Evolutionary conservation across 2,329 filamentous ascomycete species (phyloP).

Genomic region (Calonectria pauciramosa): DNA sequence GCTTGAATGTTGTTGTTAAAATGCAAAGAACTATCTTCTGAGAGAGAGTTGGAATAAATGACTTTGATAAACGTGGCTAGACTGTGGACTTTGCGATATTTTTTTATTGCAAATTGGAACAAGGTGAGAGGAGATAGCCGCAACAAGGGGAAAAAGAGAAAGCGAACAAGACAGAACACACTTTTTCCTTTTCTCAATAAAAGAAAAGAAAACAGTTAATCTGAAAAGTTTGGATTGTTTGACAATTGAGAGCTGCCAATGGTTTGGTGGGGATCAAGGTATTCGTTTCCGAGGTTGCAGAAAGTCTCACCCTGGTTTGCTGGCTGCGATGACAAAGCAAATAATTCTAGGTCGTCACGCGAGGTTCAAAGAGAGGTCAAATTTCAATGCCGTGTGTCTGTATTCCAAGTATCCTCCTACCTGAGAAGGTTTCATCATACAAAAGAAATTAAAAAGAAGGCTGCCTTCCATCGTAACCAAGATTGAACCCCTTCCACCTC

Average conservation of each 20-base stretch:
- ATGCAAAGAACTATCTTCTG: too few species aligned
- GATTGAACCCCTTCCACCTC: slow-evolving; percentile 14
- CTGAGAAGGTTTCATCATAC: slow-evolving; percentile 28
- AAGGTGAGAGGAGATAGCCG: too few species aligned
- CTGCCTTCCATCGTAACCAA: slow-evolving; percentile 9
- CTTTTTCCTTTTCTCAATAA: too few species aligned
- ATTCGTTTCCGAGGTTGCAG: neutral
- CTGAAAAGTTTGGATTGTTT: neutral
- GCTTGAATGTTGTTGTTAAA: neutral
- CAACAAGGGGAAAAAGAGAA: too few species aligned
- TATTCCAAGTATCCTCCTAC: slow-evolving; percentile 28
- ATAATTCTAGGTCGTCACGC: neutral
- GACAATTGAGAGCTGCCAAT: neutral
- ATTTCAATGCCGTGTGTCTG: slow-evolving; percentile 32
- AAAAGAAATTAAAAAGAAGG: slow-evolving; percentile 38
- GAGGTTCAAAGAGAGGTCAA: neutral
- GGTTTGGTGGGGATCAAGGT: neutral
- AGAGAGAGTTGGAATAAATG: neutral
- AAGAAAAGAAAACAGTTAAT: too few species aligned
- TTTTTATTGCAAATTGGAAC: neutral
- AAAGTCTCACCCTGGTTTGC: neutral
- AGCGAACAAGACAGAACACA: neutral
- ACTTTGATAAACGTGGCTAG: neutral
- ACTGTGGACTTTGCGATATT: neutral
- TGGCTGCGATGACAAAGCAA: neutral